A percentile compares a stretch with the other conserved stretches of the same genome.
These are phyloP conservation scores for Ascoidea asiatica DNA, from an alignment of 805 yeast genomes.

Conservation along the genomic window DNA sequence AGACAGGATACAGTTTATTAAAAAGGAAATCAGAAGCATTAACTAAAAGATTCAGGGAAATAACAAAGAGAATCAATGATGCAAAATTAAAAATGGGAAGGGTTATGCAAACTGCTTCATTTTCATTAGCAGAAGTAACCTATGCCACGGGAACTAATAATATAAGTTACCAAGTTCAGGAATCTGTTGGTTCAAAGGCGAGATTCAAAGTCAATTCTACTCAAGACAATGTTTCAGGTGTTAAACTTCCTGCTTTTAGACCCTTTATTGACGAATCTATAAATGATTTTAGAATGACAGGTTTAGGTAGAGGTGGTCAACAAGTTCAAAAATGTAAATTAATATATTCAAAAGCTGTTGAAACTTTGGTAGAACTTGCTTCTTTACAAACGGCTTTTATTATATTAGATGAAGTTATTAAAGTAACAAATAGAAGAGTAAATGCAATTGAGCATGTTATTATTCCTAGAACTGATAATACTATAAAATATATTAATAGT, in stretches of 20 bases:
- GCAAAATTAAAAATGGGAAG: slow-evolving; percentile 96
- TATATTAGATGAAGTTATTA: slow-evolving; percentile 92
- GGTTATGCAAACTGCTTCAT: slow-evolving; percentile 97
- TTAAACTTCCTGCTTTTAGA: slow-evolving; percentile 84
- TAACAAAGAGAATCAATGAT: slow-evolving; percentile 86
- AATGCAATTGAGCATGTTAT: slow-evolving; percentile 98
- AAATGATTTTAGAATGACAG: slow-evolving; percentile 92
- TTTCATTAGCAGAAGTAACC: slow-evolving; percentile 91
- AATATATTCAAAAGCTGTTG: slow-evolving; percentile 93
- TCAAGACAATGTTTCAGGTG: slow-evolving; percentile 96
- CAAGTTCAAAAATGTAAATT: slow-evolving; percentile 90
- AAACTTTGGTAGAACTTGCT: slow-evolving; percentile 89
- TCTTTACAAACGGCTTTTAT: slow-evolving; percentile 95
- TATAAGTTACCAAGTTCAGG: slow-evolving; percentile 91
- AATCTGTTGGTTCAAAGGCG: slow-evolving; percentile 71
- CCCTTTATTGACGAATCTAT: slow-evolving; percentile 69
- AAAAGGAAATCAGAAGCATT: slow-evolving; percentile 95
- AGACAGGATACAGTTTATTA: slow-evolving; percentile 85
- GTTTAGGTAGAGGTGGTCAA: slow-evolving; percentile 97
- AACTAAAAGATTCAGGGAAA: slow-evolving; percentile 92
- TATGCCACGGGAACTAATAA: slow-evolving; percentile 91
- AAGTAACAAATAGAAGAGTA: slow-evolving; percentile 95
- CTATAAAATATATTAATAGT: slow-evolving; percentile 82
- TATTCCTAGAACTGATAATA: slow-evolving; percentile 94
- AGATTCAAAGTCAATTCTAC: slow-evolving; percentile 83